phyloP scores from a whole-genome alignment of 148 eudicot species.

The Beta vulgaris region DNA sequence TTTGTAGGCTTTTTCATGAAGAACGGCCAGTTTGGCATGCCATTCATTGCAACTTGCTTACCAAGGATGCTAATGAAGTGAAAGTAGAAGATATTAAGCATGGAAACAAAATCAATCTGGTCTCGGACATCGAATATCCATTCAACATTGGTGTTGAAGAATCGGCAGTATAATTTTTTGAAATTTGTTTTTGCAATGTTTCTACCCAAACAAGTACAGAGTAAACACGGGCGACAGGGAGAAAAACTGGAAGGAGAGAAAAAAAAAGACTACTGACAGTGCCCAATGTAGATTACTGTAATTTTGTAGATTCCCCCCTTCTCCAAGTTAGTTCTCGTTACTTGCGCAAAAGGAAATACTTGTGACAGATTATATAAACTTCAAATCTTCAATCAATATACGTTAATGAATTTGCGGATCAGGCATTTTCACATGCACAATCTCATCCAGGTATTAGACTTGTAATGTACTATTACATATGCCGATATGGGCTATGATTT shows the following conservation, averaged over 20 bases:
- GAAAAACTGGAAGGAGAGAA: neutral
- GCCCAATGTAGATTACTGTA: neutral
- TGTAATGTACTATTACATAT: too few relatives aligned
- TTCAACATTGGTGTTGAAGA: constrained; percentile 38
- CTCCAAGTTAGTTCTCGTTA: neutral
- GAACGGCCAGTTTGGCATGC: constrained; percentile 85
- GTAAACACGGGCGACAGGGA: neutral
- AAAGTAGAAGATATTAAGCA: constrained; percentile 31
- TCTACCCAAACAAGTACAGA: neutral
- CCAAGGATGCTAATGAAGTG: constrained; percentile 46
- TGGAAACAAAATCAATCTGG: constrained; percentile 49
- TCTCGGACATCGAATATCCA: constrained; percentile 40
- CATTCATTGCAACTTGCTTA: constrained; percentile 70
- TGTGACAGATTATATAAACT: too few relatives aligned
- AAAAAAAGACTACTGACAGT: neutral
- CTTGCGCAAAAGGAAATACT: too few relatives aligned
- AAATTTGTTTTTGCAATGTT: neutral
- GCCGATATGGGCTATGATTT: too few relatives aligned
- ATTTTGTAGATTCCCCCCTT: constrained; percentile 19
- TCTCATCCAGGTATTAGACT: too few relatives aligned
- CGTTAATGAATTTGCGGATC: too few relatives aligned
- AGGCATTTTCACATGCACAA: too few relatives aligned
- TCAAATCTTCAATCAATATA: too few relatives aligned
- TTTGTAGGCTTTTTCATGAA: constrained; percentile 81
- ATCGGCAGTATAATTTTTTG: constrained; percentile 37